Base-by-base conservation (phyloP, 345 rosid genomes). In the Euphorbia peplus region DNA sequence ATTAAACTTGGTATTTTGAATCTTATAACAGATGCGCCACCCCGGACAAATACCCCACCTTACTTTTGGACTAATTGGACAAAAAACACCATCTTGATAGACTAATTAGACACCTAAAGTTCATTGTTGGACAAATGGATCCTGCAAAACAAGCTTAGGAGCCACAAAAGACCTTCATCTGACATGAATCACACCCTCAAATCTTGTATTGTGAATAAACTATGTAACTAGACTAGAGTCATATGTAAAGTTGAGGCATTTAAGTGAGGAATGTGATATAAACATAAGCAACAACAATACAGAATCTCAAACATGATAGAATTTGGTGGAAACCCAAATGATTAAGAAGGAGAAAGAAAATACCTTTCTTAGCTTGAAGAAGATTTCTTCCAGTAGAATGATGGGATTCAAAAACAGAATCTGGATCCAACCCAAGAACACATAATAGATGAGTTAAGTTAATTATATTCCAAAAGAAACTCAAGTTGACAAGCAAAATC, bases 361-460 rank as follows among this genome's bases (percentile, higher is more conserved):
- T 62, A 89, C 96, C 79, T 85, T 89, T 88, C 81, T 76, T 85
- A 61, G 93, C 75, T 74, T 83, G 84, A 60, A 87, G 91, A 51
- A 89, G 88, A 71, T 63, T 88, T 64, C 93, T 83, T 65, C 83
- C 82, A 52, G 73, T 63, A 64, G 69, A 75, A 67, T 64, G 68
- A 52, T 69, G 79, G 66, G 82, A 85, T 70, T 76, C 71, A 15
- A 86, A 82, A 70, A 79, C 68, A 22, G 48, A 70, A 75, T 78
- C 91, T 87, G 84, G 64, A 80, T 11, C 67, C 79, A 73, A 73
- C 46, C 19, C 51, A 71, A 69, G 29, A 73, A 48, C 58, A 58
- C 4, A 73, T 18, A 16, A 73, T 18, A 16, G 7, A 61, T 30
- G 19, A 66, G 32, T 57, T 25, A 58, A 73, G 32, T 14, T 52